phyloP scores from a whole-genome alignment of 1,139 yeast genomes.

The Lodderomyces parapsilosis region DNA sequence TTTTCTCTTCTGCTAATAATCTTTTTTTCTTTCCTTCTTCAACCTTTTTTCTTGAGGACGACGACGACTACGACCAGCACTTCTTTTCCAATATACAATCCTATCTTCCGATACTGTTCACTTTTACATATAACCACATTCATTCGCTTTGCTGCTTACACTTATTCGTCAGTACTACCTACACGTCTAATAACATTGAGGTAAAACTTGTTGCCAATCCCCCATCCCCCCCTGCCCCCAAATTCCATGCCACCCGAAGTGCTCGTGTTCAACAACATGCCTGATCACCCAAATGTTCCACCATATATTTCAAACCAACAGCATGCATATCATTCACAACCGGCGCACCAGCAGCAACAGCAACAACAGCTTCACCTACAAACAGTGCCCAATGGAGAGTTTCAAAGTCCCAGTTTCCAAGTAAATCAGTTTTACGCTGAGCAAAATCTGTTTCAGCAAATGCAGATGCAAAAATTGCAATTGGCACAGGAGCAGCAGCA shows the following conservation, averaged over 20 bases:
- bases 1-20: too few species aligned
- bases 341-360: constrained; percentile 1
- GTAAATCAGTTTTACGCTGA: constrained; percentile 6
- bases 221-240: too few species aligned
- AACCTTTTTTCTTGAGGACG: too few species aligned
- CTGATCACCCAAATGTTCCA: neutral
- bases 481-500: constrained; percentile 1
- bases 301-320: neutral
- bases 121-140: too few species aligned
- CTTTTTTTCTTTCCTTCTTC: too few species aligned
- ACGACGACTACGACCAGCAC: too few species aligned
- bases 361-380: neutral
- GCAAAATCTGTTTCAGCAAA: constrained; percentile 4
- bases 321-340: neutral
- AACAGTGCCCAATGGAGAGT: neutral
- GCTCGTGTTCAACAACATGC: constrained; percentile 1
- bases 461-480: constrained; percentile 4
- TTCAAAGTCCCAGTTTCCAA: neutral
- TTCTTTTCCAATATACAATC: too few species aligned
- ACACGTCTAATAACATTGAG: too few species aligned
- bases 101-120: too few species aligned
- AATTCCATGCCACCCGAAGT: neutral
- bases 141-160: too few species aligned
- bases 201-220: too few species aligned
- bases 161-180: too few species aligned